Conservation (phyloP, 129 eudicot species). For the Lonicera japonica region DNA sequence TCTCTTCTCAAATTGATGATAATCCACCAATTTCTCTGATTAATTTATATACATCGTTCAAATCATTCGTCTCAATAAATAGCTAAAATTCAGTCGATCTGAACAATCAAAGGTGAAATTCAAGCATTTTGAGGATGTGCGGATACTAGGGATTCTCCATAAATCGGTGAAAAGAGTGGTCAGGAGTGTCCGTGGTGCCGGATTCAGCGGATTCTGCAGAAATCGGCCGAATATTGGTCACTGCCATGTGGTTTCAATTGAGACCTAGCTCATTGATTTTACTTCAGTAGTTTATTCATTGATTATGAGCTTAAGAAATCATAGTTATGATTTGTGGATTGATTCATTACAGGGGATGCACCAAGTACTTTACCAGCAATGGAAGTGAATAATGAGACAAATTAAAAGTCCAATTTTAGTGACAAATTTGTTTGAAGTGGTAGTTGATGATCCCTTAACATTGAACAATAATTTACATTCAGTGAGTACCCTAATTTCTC, state of each 20-base stretch:
- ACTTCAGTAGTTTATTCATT: neutral
- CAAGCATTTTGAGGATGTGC: too few species aligned
- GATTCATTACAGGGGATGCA: constrained; percentile 36
- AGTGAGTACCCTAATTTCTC: constrained; percentile 41
- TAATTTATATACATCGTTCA: too few species aligned
- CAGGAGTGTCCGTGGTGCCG: constrained; percentile 24
- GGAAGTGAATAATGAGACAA: constrained; percentile 37
- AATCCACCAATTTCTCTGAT: too few species aligned
- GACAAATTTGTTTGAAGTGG: constrained; percentile 71
- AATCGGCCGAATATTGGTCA: constrained; percentile 35
- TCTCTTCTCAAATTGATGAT: too few species aligned
- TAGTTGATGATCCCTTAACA: constrained; percentile 68
- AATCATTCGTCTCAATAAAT: too few species aligned
- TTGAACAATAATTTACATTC: constrained; percentile 82
- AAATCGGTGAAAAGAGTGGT: constrained; percentile 30
- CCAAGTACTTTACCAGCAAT: constrained; percentile 43
- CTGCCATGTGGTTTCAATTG: constrained; percentile 49
- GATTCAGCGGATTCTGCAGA: constrained; percentile 37
- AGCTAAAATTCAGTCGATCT: too few species aligned
- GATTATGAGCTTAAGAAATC: neutral
- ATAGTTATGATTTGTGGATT: constrained; percentile 3
- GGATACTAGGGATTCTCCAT: too few species aligned
- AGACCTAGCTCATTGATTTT: constrained; percentile 56
- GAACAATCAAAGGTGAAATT: too few species aligned
- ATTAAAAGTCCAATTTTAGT: constrained; percentile 27